A percentile compares a stretch with the other conserved stretches of the same genome.
phyloP scores from a whole-genome alignment of 768 basidiomycete species.

The Tricholoma sp. region DNA sequence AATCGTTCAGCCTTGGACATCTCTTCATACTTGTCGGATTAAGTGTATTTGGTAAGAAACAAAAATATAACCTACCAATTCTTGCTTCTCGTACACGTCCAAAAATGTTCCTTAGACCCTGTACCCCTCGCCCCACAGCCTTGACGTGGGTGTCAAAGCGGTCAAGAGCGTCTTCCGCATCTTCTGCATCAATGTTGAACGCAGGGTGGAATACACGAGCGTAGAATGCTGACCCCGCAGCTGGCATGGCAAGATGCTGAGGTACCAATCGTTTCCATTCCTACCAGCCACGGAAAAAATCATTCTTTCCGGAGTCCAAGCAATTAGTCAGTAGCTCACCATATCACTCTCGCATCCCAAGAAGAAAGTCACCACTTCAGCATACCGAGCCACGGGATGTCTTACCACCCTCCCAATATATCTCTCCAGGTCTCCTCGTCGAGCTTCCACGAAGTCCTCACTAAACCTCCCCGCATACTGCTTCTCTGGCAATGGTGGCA shows the following conservation, averaged over 20 bases:
- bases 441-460: constrained; percentile 76
- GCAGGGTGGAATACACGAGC: constrained; percentile 79
- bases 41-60: neutral
- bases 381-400: constrained; percentile 74
- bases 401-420: constrained; percentile 66
- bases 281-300: constrained; percentile 28
- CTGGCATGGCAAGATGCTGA: constrained; percentile 51
- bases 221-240: constrained; percentile 74
- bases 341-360: constrained; percentile 69
- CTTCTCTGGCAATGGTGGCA: constrained; percentile 83
- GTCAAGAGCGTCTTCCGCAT: constrained; percentile 53
- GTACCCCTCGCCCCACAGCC: constrained; percentile 65
- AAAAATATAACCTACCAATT: constrained; percentile 40
- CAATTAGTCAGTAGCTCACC: constrained; percentile 36
- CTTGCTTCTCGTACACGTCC: constrained; percentile 58
- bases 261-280: constrained; percentile 68
- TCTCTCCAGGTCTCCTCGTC: constrained; percentile 75
- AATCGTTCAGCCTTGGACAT: constrained; percentile 75
- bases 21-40: constrained; percentile 36
- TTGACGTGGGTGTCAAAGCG: constrained; percentile 62
- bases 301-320: neutral
- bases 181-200: constrained; percentile 76
- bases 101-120: constrained; percentile 59
- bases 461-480: constrained; percentile 79
- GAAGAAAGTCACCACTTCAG: constrained; percentile 78